These are phyloP conservation scores for Dactylonectria macrodidyma DNA, from an alignment of 2,329 filamentous ascomycete species.

Conservation along the genomic window DNA sequence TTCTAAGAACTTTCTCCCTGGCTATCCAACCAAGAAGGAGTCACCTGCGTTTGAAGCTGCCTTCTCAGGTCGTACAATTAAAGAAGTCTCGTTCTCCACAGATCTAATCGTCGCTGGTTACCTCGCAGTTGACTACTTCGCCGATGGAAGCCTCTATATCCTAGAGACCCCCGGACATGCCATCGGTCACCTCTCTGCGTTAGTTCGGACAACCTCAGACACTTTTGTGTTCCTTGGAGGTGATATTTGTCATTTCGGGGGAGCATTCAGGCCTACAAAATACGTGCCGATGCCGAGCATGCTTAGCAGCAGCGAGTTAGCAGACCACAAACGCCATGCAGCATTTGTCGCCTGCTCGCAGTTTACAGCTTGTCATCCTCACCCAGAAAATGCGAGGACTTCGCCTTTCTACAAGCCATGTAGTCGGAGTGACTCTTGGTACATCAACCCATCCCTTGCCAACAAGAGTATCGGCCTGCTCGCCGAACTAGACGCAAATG, in stretches of 20 bases:
- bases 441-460: conserved; percentile 31
- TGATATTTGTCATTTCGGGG: conserved; percentile 59
- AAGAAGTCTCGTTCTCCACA: conserved; percentile 4
- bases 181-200: conserved; percentile 37
- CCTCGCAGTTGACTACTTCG: conserved; percentile 42
- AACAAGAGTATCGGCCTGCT: conserved; percentile 23
- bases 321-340: not conserved
- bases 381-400: not conserved
- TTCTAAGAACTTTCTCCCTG: conserved; percentile 13
- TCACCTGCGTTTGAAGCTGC: conserved; percentile 9
- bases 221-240: conserved; percentile 61
- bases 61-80: conserved; percentile 3
- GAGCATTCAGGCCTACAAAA: conserved; percentile 53
- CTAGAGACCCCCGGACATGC: conserved; percentile 43
- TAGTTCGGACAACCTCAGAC: conserved; percentile 56
- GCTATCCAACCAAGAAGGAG: conserved; percentile 11
- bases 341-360: conserved; percentile 1
- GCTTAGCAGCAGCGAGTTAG: conserved; percentile 12
- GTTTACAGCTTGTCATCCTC: conserved; percentile 21
- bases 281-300: conserved; percentile 45
- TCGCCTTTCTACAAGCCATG: conserved; percentile 20
- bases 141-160: conserved; percentile 44
- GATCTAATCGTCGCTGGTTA: conserved; percentile 48
- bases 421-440: conserved; percentile 29
- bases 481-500: conserved; percentile 30